Conservation (phyloP, 2,329 filamentous ascomycete species). For the Pestalotiopsis sp. region DNA sequence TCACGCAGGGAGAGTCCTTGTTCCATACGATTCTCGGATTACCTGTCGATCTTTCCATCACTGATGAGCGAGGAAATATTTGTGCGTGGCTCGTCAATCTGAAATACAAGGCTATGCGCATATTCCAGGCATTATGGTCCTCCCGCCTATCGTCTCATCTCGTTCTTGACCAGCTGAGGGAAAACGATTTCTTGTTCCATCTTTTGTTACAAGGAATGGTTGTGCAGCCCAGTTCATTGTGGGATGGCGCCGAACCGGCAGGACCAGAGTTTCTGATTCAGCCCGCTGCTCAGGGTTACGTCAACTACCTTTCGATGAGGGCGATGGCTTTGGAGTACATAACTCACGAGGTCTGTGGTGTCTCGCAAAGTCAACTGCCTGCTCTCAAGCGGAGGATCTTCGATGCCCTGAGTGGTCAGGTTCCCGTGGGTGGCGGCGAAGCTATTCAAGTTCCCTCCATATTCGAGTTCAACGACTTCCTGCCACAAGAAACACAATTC, state of each 20-base stretch:
- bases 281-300: slow-evolving; percentile 68
- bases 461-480: slow-evolving; percentile 93
- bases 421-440: slow-evolving; percentile 67
- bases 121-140: slow-evolving; percentile 81
- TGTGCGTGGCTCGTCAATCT: slow-evolving; percentile 70
- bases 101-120: slow-evolving; percentile 69
- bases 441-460: slow-evolving; percentile 72
- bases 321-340: slow-evolving; percentile 83
- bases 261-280: slow-evolving; percentile 70
- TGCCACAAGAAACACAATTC: slow-evolving; percentile 58
- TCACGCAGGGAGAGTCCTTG: slow-evolving; percentile 72
- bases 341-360: slow-evolving; percentile 79
- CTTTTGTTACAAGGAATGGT: slow-evolving; percentile 72
- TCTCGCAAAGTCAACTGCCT: slow-evolving; percentile 71
- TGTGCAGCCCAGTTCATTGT: slow-evolving; percentile 69
- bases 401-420: slow-evolving; percentile 77
- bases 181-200: slow-evolving; percentile 78
- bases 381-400: slow-evolving; percentile 70
- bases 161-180: slow-evolving; percentile 78
- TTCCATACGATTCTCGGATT: slow-evolving; percentile 81
- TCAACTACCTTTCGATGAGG: slow-evolving; percentile 78
- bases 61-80: slow-evolving; percentile 59
- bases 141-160: slow-evolving; percentile 77
- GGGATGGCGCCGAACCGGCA: slow-evolving; percentile 69
- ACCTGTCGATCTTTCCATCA: slow-evolving; percentile 69